Evolutionary conservation across 2,329 filamentous ascomycete genomes (phyloP), one percentile per base, ranked within the genome.

Genomic region (Aspergillus transmontanensis): DNA sequence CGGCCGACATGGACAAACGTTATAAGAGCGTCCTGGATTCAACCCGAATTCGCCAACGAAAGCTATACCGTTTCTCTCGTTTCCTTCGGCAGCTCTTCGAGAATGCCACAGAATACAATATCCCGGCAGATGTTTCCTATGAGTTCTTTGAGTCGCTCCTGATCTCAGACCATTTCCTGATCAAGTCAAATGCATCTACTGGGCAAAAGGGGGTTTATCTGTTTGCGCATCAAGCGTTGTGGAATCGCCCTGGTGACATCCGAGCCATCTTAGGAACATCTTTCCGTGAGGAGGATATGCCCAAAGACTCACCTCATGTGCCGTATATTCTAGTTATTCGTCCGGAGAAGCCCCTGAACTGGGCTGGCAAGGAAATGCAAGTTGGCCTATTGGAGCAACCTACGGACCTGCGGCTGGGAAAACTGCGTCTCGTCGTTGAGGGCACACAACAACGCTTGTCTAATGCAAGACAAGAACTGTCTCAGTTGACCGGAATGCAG

Each of bases 11-110:
- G 90, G 96, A 95, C 78, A 97, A 96, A 81, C 88, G 95, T 53
- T 99, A 98, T 83, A 98, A 97, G 80, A 90, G 93, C 65, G 93
- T 94, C 66, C 82, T 99, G 2, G 95, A 99, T 76, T 98, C 95
- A 0, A 96, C 98, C 26, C 93, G 95, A 72, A 94, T 98, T 62
- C 89, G 95, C 26, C 95, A 99, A 79, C 87, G 95, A 78, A 98
- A 98, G 86, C 84, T 99, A 66, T 96, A 98, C 75, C 92, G 95
- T 64, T 98, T 98, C 79, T 95, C 92, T 21, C 88, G 93, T 68
- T 92, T 96, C 75, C 80, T 99, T 60, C 94, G 91, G 70, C 92
- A 97, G 74, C 89, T 94, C 63, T 99, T 99, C 73, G 95, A 99
- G 77, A 98, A 99, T 73, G 92, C 92, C 6, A 96, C 93, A 11